Conservation (phyloP, 2,329 filamentous ascomycete genomes). For the Arachnomyces sp. region DNA sequence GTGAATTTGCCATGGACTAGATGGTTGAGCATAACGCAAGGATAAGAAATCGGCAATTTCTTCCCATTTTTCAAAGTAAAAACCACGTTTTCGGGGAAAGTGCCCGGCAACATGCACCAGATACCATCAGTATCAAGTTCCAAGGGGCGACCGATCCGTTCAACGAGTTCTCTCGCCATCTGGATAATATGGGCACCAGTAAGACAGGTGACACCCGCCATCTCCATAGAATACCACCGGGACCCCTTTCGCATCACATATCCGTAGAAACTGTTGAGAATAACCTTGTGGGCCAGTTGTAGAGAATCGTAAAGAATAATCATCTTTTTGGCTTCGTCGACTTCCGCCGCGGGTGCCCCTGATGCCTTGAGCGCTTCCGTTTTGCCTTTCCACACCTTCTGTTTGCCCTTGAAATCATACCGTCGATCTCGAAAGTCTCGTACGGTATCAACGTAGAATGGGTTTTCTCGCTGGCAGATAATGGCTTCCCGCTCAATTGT, state of each 20-base stretch:
- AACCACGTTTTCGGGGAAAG: slow-evolving; percentile 90
- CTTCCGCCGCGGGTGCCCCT: slow-evolving; percentile 64
- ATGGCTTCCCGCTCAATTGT: slow-evolving; percentile 93
- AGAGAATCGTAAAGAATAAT: slow-evolving; percentile 91
- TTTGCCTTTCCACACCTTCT: slow-evolving; percentile 98
- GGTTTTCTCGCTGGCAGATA: slow-evolving; percentile 95
- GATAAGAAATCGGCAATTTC: slow-evolving; percentile 93
- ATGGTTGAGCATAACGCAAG: slow-evolving; percentile 98
- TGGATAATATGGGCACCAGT: slow-evolving; percentile 97
- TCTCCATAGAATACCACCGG: slow-evolving; percentile 98
- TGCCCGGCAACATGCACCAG: slow-evolving; percentile 96
- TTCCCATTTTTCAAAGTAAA: slow-evolving; percentile 95
- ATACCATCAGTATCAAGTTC: slow-evolving; percentile 98
- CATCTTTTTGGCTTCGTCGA: slow-evolving; percentile 98
- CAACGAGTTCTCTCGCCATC: slow-evolving; percentile 85
- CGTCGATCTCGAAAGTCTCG: slow-evolving; percentile 91
- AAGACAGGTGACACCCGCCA: slow-evolving; percentile 96
- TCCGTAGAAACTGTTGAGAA: slow-evolving; percentile 97
- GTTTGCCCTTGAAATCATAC: slow-evolving; percentile 97
- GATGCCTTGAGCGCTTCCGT: slow-evolving; percentile 76
- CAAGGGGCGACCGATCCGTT: slow-evolving; percentile 82
- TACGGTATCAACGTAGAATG: slow-evolving; percentile 96
- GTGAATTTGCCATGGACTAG: slow-evolving; percentile 91
- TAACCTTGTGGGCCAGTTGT: slow-evolving; percentile 96
- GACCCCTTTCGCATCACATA: slow-evolving; percentile 99